A percentile compares a stretch with the other conserved stretches of the same genome.
Evolutionary conservation across 768 basidiomycete genomes (phyloP).

Genomic region (Lactarius evosmus): DNA sequence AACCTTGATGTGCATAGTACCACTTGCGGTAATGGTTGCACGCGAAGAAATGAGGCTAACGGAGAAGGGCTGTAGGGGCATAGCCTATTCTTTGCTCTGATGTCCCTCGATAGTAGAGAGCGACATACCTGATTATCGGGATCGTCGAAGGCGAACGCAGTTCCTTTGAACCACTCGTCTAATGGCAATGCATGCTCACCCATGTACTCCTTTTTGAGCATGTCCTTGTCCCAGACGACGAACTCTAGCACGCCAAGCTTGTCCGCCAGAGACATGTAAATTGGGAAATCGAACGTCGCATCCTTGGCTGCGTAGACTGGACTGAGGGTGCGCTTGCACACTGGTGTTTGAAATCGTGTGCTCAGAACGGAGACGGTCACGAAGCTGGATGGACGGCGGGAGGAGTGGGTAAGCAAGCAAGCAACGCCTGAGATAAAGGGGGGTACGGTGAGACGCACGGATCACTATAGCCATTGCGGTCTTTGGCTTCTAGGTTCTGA

Average conservation of each 20-base stretch:
- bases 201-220: conserved; percentile 87
- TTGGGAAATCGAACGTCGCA: conserved; percentile 87
- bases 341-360: conserved; percentile 66
- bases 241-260: conserved; percentile 73
- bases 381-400: conserved; percentile 44
- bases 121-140: conserved; percentile 61
- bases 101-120: background rate
- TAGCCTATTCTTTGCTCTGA: conserved; percentile 28
- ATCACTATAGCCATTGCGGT: conserved; percentile 68
- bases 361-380: conserved; percentile 63
- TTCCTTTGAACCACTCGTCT: conserved; percentile 75
- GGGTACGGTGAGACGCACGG: conserved; percentile 50
- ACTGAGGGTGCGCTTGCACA: conserved; percentile 66
- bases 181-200: conserved; percentile 79
- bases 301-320: conserved; percentile 64
- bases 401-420: conserved; percentile 2
- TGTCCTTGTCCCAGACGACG: conserved; percentile 93
- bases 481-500: conserved; percentile 56
- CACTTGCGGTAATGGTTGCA: conserved; percentile 45
- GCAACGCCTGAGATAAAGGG: conserved; percentile 1
- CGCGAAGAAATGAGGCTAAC: conserved; percentile 48
- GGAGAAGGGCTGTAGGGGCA: conserved; percentile 43
- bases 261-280: conserved; percentile 74
- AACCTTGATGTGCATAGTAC: conserved; percentile 57
- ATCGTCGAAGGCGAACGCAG: conserved; percentile 55